Conservation (phyloP, 2,329 filamentous ascomycete species). For the Tolypocladium tropicale region DNA sequence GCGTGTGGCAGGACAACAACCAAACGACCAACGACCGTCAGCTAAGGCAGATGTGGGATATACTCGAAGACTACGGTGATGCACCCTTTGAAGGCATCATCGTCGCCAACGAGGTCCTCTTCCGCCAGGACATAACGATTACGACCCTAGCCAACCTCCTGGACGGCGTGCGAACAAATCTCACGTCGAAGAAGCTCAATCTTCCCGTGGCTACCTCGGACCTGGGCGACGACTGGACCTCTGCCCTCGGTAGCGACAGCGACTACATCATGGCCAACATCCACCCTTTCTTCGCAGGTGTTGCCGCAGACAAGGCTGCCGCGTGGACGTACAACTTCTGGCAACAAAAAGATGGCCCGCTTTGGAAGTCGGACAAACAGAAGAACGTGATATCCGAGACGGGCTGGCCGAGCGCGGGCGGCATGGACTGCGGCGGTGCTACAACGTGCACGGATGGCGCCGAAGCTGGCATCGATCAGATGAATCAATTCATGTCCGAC, state of each 20-base stretch:
- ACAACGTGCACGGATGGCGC: slow-evolving; percentile 42
- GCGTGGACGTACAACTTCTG: slow-evolving; percentile 80
- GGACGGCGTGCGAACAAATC: slow-evolving; percentile 57
- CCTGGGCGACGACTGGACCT: slow-evolving; percentile 78
- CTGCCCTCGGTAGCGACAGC: slow-evolving; percentile 55
- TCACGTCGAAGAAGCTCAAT: slow-evolving; percentile 54
- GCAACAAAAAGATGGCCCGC: slow-evolving; percentile 53
- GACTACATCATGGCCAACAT: slow-evolving; percentile 96
- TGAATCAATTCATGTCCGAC: slow-evolving; percentile 78
- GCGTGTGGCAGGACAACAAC: slow-evolving; percentile 86
- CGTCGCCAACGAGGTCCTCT: slow-evolving; percentile 69
- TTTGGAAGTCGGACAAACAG: slow-evolving; percentile 51
- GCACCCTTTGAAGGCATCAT: slow-evolving; percentile 74
- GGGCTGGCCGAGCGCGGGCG: slow-evolving; percentile 80
- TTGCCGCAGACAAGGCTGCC: slow-evolving; percentile 56
- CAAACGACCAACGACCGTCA: slow-evolving; percentile 75
- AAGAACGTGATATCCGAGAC: slow-evolving; percentile 83
- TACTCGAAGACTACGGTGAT: slow-evolving; percentile 59
- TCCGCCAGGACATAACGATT: slow-evolving; percentile 64
- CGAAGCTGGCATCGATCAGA: slow-evolving; percentile 66
- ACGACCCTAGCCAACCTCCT: slow-evolving; percentile 55
- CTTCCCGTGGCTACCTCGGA: slow-evolving; percentile 82
- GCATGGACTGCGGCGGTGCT: slow-evolving; percentile 58
- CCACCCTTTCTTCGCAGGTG: slow-evolving; percentile 88
- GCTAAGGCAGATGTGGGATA: slow-evolving; percentile 71